A percentile compares a stretch with the other conserved stretches of the same genome.
phyloP scores from a whole-genome alignment of 2,329 filamentous ascomycete genomes.

The Graphiopsis chlorocephala region DNA sequence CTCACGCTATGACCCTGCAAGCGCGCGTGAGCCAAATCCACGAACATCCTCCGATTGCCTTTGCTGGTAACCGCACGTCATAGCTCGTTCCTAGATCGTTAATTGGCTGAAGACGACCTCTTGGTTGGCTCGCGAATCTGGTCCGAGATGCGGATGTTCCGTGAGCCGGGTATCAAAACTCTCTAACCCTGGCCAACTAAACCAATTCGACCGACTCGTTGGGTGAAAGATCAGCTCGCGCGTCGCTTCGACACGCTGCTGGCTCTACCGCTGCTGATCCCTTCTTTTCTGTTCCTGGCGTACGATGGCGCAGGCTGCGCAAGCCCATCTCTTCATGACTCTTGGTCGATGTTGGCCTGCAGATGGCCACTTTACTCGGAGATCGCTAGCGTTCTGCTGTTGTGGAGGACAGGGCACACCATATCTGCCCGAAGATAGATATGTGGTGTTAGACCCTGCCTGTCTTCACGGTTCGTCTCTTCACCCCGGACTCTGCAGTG shows the following conservation, averaged over 20 bases:
- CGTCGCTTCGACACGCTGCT: neutral
- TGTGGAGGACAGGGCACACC: slow-evolving; percentile 1
- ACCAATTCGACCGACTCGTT: neutral
- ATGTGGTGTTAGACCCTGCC: slow-evolving; percentile 10
- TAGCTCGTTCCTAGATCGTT: neutral
- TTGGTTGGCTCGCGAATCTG: neutral
- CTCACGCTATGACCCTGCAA: neutral
- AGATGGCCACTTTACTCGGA: neutral
- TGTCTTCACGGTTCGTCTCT: neutral
- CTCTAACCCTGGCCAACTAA: neutral
- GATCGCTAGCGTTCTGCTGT: slow-evolving; percentile 1
- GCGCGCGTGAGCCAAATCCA: neutral
- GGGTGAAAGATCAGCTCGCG: neutral
- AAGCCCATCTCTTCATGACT: slow-evolving; percentile 11
- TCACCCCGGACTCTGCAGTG: neutral
- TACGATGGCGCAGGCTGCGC: neutral
- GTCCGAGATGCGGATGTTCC: neutral
- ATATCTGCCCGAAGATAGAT: neutral
- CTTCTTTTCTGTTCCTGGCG: slow-evolving; percentile 3
- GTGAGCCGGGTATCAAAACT: neutral
- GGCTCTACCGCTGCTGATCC: slow-evolving; percentile 1
- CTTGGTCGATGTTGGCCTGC: slow-evolving; percentile 1
- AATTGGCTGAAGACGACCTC: neutral
- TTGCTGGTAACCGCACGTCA: neutral
- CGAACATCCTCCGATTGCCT: slow-evolving; percentile 5